These are phyloP conservation scores for Scutellaria galericulata DNA, from an alignment of 257 asterid species.

Conservation along the genomic window DNA sequence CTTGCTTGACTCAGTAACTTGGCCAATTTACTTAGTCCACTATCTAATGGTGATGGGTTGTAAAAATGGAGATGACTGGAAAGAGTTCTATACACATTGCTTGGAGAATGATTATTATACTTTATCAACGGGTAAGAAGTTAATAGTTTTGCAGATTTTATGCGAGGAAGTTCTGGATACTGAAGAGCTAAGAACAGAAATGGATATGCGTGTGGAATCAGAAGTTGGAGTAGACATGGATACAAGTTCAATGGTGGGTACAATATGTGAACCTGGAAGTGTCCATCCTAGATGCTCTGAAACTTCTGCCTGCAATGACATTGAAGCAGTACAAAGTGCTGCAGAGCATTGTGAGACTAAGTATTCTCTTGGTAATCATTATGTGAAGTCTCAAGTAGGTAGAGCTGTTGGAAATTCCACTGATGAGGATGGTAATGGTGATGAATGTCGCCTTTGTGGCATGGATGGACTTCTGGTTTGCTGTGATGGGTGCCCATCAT, in stretches of 20 bases:
- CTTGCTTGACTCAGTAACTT: conserved; percentile 81
- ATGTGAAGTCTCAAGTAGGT: conserved; percentile 42
- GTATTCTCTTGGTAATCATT: conserved; percentile 32
- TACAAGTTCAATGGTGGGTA: conserved; percentile 41
- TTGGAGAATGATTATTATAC: conserved; percentile 74
- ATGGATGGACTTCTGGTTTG: conserved; percentile 88
- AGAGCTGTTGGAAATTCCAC: conserved; percentile 42
- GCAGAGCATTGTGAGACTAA: conserved; percentile 45
- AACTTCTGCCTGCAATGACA: conserved; percentile 58
- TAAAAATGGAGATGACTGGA: conserved; percentile 63
- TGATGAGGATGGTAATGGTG: conserved; percentile 77
- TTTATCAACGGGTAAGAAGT: conserved; percentile 68
- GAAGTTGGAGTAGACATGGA: conserved; percentile 73
- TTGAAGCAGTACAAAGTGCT: conserved; percentile 43
- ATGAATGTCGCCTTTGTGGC: conserved; percentile 89
- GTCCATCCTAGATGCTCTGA: conserved; percentile 65
- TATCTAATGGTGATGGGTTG: conserved; percentile 67
- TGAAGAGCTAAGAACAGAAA: conserved; percentile 74
- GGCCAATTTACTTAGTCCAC: conserved; percentile 75
- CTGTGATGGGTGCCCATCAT: conserved; percentile 89
- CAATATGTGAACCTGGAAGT: conserved; percentile 55
- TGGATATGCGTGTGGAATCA: conserved; percentile 68
- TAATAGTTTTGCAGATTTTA: conserved; percentile 69
- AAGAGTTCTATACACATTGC: conserved; percentile 62
- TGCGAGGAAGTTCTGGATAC: conserved; percentile 78